Percentiles rank a stretch among this genome's conserved stretches.
These are phyloP conservation scores for Plantago coronopus DNA, from an alignment of 305 asterid species.

Conservation along the genomic window DNA sequence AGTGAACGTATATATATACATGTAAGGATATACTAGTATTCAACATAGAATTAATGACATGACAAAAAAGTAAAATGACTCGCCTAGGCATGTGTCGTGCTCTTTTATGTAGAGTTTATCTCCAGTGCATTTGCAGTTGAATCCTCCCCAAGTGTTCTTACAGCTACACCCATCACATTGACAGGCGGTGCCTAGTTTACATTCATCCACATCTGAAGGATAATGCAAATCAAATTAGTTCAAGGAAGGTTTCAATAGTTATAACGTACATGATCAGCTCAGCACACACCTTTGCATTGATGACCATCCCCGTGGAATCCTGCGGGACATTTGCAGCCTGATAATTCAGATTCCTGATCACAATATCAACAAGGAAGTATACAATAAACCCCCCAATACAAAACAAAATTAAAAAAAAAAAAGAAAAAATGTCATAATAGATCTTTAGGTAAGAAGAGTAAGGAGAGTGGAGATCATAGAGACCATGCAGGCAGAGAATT, in stretches of 20 bases:
- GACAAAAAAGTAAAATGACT: background rate
- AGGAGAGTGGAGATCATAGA: conserved; percentile 20
- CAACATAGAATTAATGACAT: too few relatives aligned
- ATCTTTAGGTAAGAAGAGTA: too few relatives aligned
- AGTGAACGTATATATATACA: background rate
- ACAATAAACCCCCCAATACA: too few relatives aligned
- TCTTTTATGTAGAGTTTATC: conserved; percentile 68
- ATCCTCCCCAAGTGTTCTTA: conserved; percentile 81
- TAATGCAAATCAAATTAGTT: background rate
- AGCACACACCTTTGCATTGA: conserved; percentile 60
- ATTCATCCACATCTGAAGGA: conserved; percentile 67
- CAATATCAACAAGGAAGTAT: conserved; percentile 2
- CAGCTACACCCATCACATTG: conserved; percentile 80
- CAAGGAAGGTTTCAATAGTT: too few relatives aligned
- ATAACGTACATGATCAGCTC: background rate
- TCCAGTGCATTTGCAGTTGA: conserved; percentile 61
- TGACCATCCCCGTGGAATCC: conserved; percentile 84
- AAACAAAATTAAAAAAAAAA: too few relatives aligned
- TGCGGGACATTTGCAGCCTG: conserved; percentile 75
- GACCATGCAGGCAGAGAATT: conserved; percentile 78
- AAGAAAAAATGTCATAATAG: background rate
- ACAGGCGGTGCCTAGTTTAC: conserved; percentile 64
- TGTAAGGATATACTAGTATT: too few relatives aligned
- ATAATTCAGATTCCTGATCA: conserved; percentile 51
- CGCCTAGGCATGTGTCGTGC: conserved; percentile 82